Conservation (phyloP, 139 green algal species). For the Chlorella sp. region DNA sequence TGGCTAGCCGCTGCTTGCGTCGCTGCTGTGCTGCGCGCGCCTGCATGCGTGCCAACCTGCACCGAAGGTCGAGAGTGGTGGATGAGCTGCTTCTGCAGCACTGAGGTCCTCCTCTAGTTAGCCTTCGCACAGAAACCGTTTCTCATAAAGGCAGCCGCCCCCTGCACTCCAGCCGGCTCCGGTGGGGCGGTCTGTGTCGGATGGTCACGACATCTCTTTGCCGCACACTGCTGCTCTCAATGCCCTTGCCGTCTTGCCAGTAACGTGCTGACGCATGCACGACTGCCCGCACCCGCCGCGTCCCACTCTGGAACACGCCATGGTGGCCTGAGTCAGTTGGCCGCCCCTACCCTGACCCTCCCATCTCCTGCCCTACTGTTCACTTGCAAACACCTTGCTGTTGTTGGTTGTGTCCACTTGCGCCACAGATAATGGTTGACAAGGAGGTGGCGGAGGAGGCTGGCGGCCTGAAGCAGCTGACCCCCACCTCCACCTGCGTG, state of each 20-base stretch:
- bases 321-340: conserved; percentile 51
- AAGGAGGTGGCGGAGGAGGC: conserved; percentile 79
- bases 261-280: too few relatives aligned
- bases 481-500: conserved; percentile 87
- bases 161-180: background rate
- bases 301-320: conserved; percentile 23
- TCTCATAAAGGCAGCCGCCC: conserved; percentile 38
- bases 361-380: background rate
- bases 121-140: conserved; percentile 40
- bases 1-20: too few relatives aligned
- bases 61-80: conserved; percentile 48
- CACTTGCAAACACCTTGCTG: background rate
- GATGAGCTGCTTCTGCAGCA: conserved; percentile 4
- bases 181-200: conserved; percentile 34
- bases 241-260: too few relatives aligned
- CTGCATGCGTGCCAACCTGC: background rate
- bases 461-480: conserved; percentile 70
- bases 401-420: background rate
- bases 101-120: conserved; percentile 55
- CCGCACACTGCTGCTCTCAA: background rate
- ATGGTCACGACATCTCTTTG: conserved; percentile 40
- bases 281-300: too few relatives aligned
- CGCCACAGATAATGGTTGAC: conserved; percentile 76
- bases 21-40: too few relatives aligned
- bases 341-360: too few relatives aligned